Evolutionary conservation across 1,284 basidiomycete genomes (phyloP), one percentile per base, ranked within the genome.

Genomic region (Ceratobasidium sp.): DNA sequence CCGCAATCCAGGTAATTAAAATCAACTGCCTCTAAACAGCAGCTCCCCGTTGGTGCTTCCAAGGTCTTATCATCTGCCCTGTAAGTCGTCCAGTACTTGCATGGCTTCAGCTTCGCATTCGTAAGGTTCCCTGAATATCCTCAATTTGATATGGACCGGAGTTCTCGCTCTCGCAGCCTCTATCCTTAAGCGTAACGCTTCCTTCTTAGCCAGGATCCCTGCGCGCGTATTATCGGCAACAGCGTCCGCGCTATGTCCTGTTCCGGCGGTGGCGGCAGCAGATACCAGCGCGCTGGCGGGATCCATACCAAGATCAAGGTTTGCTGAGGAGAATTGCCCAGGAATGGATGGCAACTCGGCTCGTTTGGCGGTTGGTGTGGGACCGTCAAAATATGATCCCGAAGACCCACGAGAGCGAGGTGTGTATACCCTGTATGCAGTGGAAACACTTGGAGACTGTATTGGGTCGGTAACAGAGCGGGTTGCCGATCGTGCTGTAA

Each of bases 41-140:
- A n/a, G n/a, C n/a, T n/a, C n/a, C n/a, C n/a, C n/a, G n/a, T n/a
- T n/a, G n/a, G n/a, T n/a, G n/a, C n/a, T n/a, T n/a, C n/a, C n/a
- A n/a, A n/a, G n/a, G n/a, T n/a, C n/a, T n/a, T n/a, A n/a, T n/a
- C n/a, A n/a, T n/a, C n/a, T n/a, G n/a, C n/a, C n/a, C n/a, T 67
- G 48, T 41, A 64, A 43, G 18, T 28, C 55, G 30, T 73, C 65
- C n/a, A 73, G 45, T 4, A 71, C 45, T 23, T 21, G 23, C 58
- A 71, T 55, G 0, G 67, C 72, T 21, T 73, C 72, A 78, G 92
- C 91, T 6, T 86, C 82, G 76, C 91, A 92, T 75, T 93, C 90
- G 73, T 78, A 79, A 6, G 91, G 88, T 46, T 86, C 79, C 75
- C 85, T 83, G 77, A 93, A 93, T 23, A 92, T 79, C 57, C 89